Conservation (phyloP, 345 rosid genomes). For the Ceriops decandra region DNA sequence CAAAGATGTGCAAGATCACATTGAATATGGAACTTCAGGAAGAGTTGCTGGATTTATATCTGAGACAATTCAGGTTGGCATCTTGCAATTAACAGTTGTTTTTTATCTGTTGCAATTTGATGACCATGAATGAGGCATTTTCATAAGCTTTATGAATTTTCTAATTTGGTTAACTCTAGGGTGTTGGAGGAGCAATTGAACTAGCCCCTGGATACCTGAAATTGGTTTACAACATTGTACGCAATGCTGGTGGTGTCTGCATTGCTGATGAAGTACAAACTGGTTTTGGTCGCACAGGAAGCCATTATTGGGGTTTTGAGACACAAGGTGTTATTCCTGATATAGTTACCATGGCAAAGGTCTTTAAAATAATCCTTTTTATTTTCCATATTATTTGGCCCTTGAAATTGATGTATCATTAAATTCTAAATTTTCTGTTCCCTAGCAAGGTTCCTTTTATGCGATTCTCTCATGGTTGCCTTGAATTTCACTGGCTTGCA, state of each 20-base stretch:
- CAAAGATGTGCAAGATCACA: constrained; percentile 84
- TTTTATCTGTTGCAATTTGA: background rate
- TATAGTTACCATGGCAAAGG: constrained; percentile 99
- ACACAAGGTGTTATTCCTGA: constrained; percentile 93
- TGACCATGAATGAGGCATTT: constrained; percentile 10
- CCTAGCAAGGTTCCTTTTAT: background rate
- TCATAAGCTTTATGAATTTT: background rate
- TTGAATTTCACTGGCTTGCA: background rate
- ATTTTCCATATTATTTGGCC: background rate
- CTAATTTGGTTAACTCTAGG: constrained; percentile 34
- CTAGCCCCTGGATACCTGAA: constrained; percentile 90
- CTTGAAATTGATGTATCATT: background rate
- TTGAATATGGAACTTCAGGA: constrained; percentile 85
- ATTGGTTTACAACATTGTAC: constrained; percentile 72
- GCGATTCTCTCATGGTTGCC: background rate
- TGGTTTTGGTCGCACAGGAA: constrained; percentile 91
- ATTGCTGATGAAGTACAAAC: constrained; percentile 97
- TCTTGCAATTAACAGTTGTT: background rate
- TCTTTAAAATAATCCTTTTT: constrained; percentile 16
- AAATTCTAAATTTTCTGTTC: background rate
- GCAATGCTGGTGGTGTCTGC: constrained; percentile 83
- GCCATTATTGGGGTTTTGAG: constrained; percentile 92
- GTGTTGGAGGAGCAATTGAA: constrained; percentile 95
- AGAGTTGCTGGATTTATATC: constrained; percentile 90
- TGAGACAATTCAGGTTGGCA: constrained; percentile 81